Evolutionary conservation across 139 green algal species (phyloP), one percentile per base, ranked within the genome.

Genomic region (Marvania coccoides): DNA sequence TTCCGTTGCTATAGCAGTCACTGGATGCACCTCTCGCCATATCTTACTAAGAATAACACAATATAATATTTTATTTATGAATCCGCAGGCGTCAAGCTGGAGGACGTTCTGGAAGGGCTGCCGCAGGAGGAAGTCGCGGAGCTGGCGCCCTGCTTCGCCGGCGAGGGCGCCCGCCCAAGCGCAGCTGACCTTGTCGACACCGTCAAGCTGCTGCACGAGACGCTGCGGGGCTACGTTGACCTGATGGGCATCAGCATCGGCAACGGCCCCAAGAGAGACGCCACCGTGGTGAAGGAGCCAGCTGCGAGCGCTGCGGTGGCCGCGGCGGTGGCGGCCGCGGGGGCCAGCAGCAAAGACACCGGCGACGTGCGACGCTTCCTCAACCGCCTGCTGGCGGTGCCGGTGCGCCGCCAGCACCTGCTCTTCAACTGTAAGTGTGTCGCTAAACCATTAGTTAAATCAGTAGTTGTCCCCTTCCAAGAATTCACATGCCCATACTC

Each of bases 381-480:
- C 1, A 96, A 96, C 73, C 74, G 89, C 24, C 74, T 96, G 61
- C 82, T 96, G 73, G 81, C 75, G 3, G 69, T 94, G 65, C 82
- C 77, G 4, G 58, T 95, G n/a, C 67, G 63, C 7, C 55, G 70
- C 4, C 89, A 95, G 81, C 86, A 90, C 63, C 73, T 93, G 55
- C 72, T 96, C 34, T 96, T 95, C 71, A 79, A 76, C 74, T 95
- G n/a, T n/a, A n/a, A n/a, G n/a, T n/a, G n/a, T n/a, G n/a, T n/a
- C n/a, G n/a, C n/a, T n/a, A n/a, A n/a, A n/a, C n/a, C n/a, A n/a
- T n/a, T n/a, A n/a, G n/a, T n/a, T n/a, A n/a, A n/a, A n/a, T n/a
- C n/a, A n/a, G n/a, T n/a, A n/a, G n/a, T n/a, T n/a, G n/a, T n/a
- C n/a, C n/a, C n/a, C n/a, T n/a, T n/a, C n/a, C n/a, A n/a, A n/a